Percentiles rank a stretch among this genome's conserved stretches.
Conservation (phyloP, 2,329 filamentous ascomycete species). For the Graphilbum sp. region DNA sequence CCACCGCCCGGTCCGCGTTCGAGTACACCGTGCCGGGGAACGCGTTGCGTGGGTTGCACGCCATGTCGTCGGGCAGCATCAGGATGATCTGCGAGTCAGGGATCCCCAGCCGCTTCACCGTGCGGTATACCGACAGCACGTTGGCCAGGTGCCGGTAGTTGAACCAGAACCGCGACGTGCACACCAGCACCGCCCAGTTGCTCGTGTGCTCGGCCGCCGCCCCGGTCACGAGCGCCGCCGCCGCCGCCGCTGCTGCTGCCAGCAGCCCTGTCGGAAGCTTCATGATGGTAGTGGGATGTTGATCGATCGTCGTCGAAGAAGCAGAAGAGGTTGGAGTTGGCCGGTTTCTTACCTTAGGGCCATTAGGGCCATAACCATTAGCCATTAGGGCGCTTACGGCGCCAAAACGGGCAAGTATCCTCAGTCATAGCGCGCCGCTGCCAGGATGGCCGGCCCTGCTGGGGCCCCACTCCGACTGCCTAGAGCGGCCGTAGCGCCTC, state of each 20-base stretch:
- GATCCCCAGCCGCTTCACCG: conserved; percentile 92
- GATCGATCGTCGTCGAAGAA: conserved; percentile 26
- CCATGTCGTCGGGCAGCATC: conserved; percentile 99
- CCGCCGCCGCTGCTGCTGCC: conserved; percentile 27
- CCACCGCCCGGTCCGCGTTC: conserved; percentile 87
- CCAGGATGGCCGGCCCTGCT: no score
- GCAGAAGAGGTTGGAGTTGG: no score
- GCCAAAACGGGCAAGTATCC: no score
- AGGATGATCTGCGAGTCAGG: conserved; percentile 98
- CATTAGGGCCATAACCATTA: no score
- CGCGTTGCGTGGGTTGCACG: conserved; percentile 94
- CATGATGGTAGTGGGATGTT: conserved; percentile 28
- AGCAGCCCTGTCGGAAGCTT: conserved; percentile 32
- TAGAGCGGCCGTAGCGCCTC: no score
- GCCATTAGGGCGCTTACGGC: no score
- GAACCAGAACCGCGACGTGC: conserved; percentile 98
- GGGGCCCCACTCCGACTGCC: no score
- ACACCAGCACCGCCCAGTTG: conserved; percentile 98
- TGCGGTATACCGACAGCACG: conserved; percentile 91
- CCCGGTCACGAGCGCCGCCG: no score
- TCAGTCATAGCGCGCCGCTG: no score
- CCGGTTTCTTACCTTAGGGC: no score
- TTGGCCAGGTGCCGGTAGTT: conserved; percentile 98
- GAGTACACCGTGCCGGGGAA: conserved; percentile 98
- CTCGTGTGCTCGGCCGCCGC: conserved; percentile 83